Conservation (phyloP, 306 rosid genomes). For the Dalbergia oliveri region DNA sequence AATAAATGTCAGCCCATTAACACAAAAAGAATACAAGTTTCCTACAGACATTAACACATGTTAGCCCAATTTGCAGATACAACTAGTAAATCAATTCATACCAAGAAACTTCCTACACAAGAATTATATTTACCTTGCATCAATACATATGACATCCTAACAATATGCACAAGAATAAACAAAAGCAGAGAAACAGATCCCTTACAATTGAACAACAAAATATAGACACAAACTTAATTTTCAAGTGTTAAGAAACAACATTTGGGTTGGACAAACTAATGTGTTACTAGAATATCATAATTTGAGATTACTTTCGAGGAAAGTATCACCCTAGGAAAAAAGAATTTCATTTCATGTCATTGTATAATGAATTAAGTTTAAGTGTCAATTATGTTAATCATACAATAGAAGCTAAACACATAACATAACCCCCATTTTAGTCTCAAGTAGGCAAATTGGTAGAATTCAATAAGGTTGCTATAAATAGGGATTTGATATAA, state of each 20-base stretch:
- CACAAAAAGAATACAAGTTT: too few species aligned
- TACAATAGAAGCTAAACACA: not conserved
- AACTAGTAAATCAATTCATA: slow-evolving; percentile 30
- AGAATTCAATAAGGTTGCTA: not conserved
- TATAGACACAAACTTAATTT: slow-evolving; percentile 21
- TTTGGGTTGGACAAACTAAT: not conserved
- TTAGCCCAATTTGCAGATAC: slow-evolving; percentile 31
- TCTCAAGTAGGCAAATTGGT: not conserved
- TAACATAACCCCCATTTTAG: not conserved
- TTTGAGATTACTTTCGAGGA: not conserved
- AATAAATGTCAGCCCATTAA: too few species aligned
- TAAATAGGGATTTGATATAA: not conserved
- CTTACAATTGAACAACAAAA: slow-evolving; percentile 58
- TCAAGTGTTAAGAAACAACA: too few species aligned
- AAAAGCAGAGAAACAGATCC: slow-evolving; percentile 80
- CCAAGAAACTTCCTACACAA: slow-evolving; percentile 19
- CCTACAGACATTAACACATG: slow-evolving; percentile 59
- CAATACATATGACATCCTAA: slow-evolving; percentile 96
- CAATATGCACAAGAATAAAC: slow-evolving; percentile 96
- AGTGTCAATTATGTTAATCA: not conserved
- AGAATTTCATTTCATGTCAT: not conserved
- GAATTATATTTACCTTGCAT: slow-evolving; percentile 60
- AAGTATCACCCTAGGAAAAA: not conserved
- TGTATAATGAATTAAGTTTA: not conserved
- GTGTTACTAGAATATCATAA: not conserved